A percentile compares a stretch with the other conserved stretches of the same genome.
These are phyloP conservation scores for Triticum dicoccoides DNA, from an alignment of 176 grass and related monocot genomes.

Conservation along the genomic window DNA sequence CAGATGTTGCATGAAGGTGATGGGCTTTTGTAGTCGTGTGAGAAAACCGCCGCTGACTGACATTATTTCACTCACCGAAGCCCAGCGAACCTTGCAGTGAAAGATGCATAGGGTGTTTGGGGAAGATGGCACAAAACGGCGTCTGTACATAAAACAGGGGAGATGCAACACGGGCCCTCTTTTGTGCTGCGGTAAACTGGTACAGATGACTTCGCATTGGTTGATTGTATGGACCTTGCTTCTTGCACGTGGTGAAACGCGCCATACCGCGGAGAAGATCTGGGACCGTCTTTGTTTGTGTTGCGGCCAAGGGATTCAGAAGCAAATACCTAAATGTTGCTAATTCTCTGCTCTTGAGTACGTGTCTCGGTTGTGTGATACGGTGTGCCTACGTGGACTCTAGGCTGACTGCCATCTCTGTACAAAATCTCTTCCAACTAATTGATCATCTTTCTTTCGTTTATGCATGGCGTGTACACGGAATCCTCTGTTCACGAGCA, in stretches of 20 bases:
- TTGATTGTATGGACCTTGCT: conserved; percentile 5
- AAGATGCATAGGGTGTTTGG: background rate
- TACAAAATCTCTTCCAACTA: conserved; percentile 32
- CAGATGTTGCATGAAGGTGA: conserved; percentile 74
- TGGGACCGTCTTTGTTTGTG: background rate
- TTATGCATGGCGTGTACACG: background rate
- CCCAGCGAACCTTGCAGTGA: background rate
- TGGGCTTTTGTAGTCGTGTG: conserved; percentile 43
- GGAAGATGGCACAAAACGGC: background rate
- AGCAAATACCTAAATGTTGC: conserved; percentile 24
- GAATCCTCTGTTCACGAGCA: background rate
- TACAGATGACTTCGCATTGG: conserved; percentile 7
- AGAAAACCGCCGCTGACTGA: conserved; percentile 7
- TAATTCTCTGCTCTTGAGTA: background rate
- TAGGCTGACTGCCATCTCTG: conserved; percentile 4
- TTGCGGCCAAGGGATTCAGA: conserved; percentile 5
- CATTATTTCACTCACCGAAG: background rate
- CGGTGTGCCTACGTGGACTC: background rate
- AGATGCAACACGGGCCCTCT: background rate
- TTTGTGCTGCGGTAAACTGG: background rate
- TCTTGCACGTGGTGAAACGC: conserved; percentile 1
- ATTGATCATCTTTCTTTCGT: background rate
- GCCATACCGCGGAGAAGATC: background rate
- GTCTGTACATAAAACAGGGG: background rate
- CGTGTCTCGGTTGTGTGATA: background rate